Evolutionary conservation across 306 rosid genomes (phyloP).

Genomic region (Argentina anserina): DNA sequence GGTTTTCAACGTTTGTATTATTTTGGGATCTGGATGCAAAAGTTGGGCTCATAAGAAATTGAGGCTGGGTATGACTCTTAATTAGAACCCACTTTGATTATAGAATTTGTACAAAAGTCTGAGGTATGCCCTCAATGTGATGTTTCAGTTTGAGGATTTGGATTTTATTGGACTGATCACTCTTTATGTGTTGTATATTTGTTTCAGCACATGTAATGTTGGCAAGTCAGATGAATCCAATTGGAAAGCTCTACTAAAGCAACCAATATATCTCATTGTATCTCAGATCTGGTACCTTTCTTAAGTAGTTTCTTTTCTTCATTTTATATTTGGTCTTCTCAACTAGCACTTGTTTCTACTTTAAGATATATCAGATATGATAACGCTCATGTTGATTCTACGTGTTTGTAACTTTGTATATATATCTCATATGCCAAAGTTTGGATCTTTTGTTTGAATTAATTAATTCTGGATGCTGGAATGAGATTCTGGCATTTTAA

Average conservation of each 20-base stretch:
- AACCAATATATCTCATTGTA: neutral
- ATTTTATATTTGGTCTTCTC: neutral
- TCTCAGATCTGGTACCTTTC: neutral
- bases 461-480: neutral
- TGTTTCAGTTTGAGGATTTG: no score
- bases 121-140: no score
- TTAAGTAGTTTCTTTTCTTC: neutral
- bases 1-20: no score
- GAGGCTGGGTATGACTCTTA: no score
- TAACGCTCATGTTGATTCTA: constrained; percentile 6
- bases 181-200: no score
- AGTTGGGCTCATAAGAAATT: no score
- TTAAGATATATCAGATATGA: neutral
- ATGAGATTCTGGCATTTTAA: neutral
- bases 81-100: no score
- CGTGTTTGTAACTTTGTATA: neutral
- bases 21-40: no score
- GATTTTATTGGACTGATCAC: no score
- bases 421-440: neutral
- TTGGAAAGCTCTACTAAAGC: neutral
- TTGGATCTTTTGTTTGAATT: neutral
- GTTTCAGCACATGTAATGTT: no score
- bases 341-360: neutral
- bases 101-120: no score
- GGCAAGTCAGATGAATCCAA: neutral